Base-by-base conservation (phyloP, 1,284 basidiomycete genomes). In the Coriolopsis trogii region DNA sequence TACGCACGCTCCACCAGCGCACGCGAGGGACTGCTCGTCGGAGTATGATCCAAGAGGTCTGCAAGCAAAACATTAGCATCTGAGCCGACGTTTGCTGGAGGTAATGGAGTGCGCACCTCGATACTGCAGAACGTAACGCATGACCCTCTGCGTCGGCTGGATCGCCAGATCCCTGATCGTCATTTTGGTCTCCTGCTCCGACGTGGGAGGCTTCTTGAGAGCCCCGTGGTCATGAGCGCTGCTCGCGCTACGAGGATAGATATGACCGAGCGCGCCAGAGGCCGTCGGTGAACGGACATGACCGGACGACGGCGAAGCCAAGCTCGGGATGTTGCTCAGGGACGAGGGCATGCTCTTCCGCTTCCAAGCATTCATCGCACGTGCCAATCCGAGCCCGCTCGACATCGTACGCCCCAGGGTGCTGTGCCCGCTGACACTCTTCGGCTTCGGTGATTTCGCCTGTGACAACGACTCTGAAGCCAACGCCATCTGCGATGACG, bases 121-220 rank as follows among this genome's bases (percentile, higher is more conserved):
- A 59, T 82, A 89, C 40, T 87, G 71, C 44, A 89, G 59, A 9
- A 84, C 84, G 67, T 89, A 89, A 59, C 86, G 76, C 74, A 81
- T 84, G 21, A 87, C 78, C 45, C 86, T 71, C 68, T 89, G 86
- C 13, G 82, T 82, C 18, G 86, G 86, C 55, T 85, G 71, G 55
- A 89, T 89, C 4, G 83, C 86, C 8, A 88, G 70, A 53, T 89
- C 86, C 47, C 84, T 70, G 23, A 83, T 71, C 21, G 68, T 63
- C 16, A 72, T 72, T 26, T 64, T 63, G 55, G 62, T 63, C 46
- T 69, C 61, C 41, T 61, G 53, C 31, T 59, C 53, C 12, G 53
- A 49, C n/a, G 40, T 23, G n/a, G n/a, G n/a, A 39, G 47, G 49
- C 48, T 52, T 54, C 25, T 31, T 34, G 21, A 33, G 16, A 2